These are phyloP conservation scores for Exophiala aquamarina DNA, from an alignment of 2,329 filamentous ascomycete species.

Conservation along the genomic window DNA sequence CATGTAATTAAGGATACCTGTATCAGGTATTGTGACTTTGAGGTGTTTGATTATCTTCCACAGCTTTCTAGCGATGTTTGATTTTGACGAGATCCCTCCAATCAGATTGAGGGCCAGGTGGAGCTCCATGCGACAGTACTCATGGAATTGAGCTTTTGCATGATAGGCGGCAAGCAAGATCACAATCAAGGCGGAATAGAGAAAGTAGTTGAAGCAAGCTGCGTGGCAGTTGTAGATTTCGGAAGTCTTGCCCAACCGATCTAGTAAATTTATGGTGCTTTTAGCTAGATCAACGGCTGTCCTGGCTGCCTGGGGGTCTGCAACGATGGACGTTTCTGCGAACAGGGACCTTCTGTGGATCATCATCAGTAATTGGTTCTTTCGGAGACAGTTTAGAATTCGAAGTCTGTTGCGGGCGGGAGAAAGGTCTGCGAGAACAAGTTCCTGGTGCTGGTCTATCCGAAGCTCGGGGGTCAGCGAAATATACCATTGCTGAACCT, in stretches of 20 bases:
- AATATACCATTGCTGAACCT: slow-evolving; percentile 48
- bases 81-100: slow-evolving; percentile 11
- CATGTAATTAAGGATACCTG: slow-evolving; percentile 10
- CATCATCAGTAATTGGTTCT: slow-evolving; percentile 47
- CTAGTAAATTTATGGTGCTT: slow-evolving; percentile 39
- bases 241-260: slow-evolving; percentile 38
- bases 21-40: slow-evolving; percentile 10
- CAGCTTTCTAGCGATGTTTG: slow-evolving; percentile 11
- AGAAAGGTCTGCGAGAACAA: slow-evolving; percentile 4
- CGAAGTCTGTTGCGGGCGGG: slow-evolving; percentile 35
- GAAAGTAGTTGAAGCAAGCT: slow-evolving; percentile 44
- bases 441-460: slow-evolving; percentile 31
- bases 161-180: slow-evolving; percentile 48
- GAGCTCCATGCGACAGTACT: slow-evolving; percentile 35
- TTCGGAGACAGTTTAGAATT: slow-evolving; percentile 46
- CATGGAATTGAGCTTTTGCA: slow-evolving; percentile 44
- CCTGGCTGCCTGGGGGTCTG: slow-evolving; percentile 38
- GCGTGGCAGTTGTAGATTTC: slow-evolving; percentile 42
- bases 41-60: slow-evolving; percentile 18
- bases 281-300: slow-evolving; percentile 44
- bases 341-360: slow-evolving; percentile 47
- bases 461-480: slow-evolving; percentile 46
- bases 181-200: slow-evolving; percentile 41
- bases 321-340: slow-evolving; percentile 37
- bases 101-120: slow-evolving; percentile 13